Base-by-base conservation (phyloP, 2,329 filamentous ascomycete species). In the Orbilia oligospora region DNA sequence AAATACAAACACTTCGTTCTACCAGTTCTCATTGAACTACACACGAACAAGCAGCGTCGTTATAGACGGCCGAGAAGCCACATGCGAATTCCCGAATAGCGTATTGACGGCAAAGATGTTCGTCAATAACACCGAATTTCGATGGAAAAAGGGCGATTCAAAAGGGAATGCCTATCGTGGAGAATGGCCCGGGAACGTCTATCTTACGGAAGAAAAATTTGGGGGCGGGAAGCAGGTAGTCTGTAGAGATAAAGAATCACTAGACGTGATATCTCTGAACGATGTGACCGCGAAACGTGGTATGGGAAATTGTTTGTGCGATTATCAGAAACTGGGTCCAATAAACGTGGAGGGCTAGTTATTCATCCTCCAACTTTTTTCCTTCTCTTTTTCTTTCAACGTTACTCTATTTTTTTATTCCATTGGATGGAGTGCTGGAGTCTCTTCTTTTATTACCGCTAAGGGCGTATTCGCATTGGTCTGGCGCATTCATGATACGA, bases 21-120 rank as follows among this genome's bases (percentile, higher is more conserved):
- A 77, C 33, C 67, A 77, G 41, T 77, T 77, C 33, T 61, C 73
- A 14, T 56, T 67, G 51, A 71, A 77, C 41, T 77, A 77, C 24
- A 71, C 73, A 46, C 61, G 61, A 63, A 67, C 58, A 5, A 63
- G 67, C 16, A 56, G 24, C 8, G 14, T 71, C 24, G 24, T 41
- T 20, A 55, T 71, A 30, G 44, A 56, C 30, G 73, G 73, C n/a
- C 20, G 44, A 14, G 38, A 49, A 27, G 51, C 61, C 9, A 67
- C 27, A 5, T 77, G 73, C 61, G 73, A 77, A 36, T 77, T 77
- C 24, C 73, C 73, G 14, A 71, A 56, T 41, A 77, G 67, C 30
- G 12, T 77, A 6, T 44, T 77, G 20, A 77, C 73, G 5, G 73
- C 65, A 18, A 67, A 69, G 9, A 36, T 77, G 27, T 77, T 70